phyloP scores from a whole-genome alignment of 192 early-diverging fungal species.

The Pilobolus umbonatus region DNA sequence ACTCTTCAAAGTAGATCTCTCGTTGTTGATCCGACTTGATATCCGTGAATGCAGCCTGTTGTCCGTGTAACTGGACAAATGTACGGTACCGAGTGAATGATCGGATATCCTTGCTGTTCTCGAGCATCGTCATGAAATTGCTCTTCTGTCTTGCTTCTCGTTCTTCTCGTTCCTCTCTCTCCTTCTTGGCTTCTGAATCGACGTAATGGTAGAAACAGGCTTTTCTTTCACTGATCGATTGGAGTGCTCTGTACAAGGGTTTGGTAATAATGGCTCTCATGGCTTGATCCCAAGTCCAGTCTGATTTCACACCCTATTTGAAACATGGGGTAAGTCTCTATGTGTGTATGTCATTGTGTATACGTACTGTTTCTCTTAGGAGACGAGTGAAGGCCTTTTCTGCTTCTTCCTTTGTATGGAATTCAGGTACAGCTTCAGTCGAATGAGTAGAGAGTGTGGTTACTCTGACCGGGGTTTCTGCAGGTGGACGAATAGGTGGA shows the following conservation, averaged over 20 bases:
- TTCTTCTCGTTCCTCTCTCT: conserved; percentile 55
- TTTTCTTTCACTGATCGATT: conserved; percentile 77
- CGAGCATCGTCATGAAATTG: conserved; percentile 52
- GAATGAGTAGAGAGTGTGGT: neutral
- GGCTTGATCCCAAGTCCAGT: conserved; percentile 93
- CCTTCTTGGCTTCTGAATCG: conserved; percentile 52
- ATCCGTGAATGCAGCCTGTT: conserved; percentile 57
- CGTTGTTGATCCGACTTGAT: conserved; percentile 58
- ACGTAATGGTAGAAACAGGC: conserved; percentile 73
- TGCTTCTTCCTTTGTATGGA: conserved; percentile 75
- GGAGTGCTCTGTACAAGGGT: conserved; percentile 79
- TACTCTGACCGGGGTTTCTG: neutral
- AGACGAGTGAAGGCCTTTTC: conserved; percentile 72
- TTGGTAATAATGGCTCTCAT: conserved; percentile 81
- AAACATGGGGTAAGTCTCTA: neutral
- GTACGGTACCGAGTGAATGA: conserved; percentile 55
- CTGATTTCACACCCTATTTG: conserved; percentile 62
- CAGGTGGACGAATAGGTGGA: neutral
- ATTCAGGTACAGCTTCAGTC: conserved; percentile 40
- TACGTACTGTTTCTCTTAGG: conserved; percentile 61
- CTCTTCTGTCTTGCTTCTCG: conserved; percentile 47
- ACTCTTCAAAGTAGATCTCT: conserved; percentile 65
- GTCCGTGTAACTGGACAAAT: conserved; percentile 46
- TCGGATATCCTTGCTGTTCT: conserved; percentile 43
- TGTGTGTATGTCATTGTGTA: neutral